Base-by-base conservation (phyloP, 2,329 filamentous ascomycete genomes). In the Basipetospora sp. region DNA sequence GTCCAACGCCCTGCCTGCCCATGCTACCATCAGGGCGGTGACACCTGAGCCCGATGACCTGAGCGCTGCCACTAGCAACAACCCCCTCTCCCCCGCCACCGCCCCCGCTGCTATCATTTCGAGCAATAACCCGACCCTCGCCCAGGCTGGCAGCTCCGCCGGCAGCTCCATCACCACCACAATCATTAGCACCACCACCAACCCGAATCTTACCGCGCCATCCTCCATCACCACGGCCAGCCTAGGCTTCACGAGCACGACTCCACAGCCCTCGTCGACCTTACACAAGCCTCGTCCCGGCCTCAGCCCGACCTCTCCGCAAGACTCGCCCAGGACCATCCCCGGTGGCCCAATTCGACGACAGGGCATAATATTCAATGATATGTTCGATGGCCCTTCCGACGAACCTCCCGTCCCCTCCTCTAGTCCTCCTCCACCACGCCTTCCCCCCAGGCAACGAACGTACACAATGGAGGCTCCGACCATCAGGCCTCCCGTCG, bases 361-460 rank as follows among this genome's bases (percentile, higher is more conserved):
- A 27, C 70, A 74, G 48, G 74, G 73, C 41, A 60, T 76, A 32
- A 68, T 77, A 31, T 78, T 78, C 48, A 64, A 71, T 44, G 73
- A 77, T 40, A 53, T 62, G 19, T 66, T 68, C 45, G 57, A 60
- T 39, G 64, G 64, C 36, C 62, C 70, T 9, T 61, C 67, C 43
- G 68, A 71, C 38, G 62, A 59, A 47, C 48, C 54, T 27, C 48
- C 51, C 13, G 11, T 30, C 18, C 22, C 27, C 17, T 56, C 60
- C 25, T 57, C 63, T n/a, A 64, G 57, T 29, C 58, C 60, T 3
- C 55, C 48, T 8, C 31, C 41, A 11, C 27, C 40, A 17, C 43
- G 42, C 10, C 38, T 41, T 27, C 32, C 40, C 8, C 28, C 33
- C 3, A 27, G 71, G 31, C 68, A 69, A 25, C 63, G 71, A 41